Conservation (phyloP, 192 early-diverging fungal species). For the Pilobolus umbonatus region DNA sequence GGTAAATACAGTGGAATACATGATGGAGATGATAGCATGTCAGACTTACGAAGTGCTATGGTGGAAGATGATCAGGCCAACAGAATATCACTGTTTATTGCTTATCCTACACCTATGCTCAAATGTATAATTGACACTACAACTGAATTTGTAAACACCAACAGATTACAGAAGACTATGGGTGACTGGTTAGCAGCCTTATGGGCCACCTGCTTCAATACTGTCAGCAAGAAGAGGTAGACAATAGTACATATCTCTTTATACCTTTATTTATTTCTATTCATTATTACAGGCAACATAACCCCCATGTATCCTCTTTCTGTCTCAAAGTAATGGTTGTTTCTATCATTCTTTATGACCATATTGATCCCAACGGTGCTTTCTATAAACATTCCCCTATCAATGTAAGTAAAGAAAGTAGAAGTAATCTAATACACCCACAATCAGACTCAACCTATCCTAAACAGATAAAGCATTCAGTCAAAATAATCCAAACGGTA, state of each 20-base stretch:
- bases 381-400: slow-evolving; percentile 74
- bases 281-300: slow-evolving; percentile 39
- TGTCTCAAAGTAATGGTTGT: slow-evolving; percentile 85
- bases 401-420: slow-evolving; percentile 66
- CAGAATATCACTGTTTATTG: slow-evolving; percentile 94
- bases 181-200: slow-evolving; percentile 73
- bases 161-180: slow-evolving; percentile 43
- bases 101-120: slow-evolving; percentile 91
- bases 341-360: slow-evolving; percentile 88
- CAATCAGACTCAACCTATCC: too few species aligned
- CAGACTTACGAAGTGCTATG: slow-evolving; percentile 54
- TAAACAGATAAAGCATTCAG: slow-evolving; percentile 32
- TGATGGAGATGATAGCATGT: slow-evolving; percentile 10
- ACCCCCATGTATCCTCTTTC: slow-evolving; percentile 63
- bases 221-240: slow-evolving; percentile 65
- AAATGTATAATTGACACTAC: slow-evolving; percentile 83
- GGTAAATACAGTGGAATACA: slow-evolving; percentile 40
- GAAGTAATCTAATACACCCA: too few species aligned
- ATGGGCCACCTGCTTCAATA: slow-evolving; percentile 72
- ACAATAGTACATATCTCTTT: background rate
- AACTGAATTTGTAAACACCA: slow-evolving; percentile 57
- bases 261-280: background rate
- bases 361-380: slow-evolving; percentile 74
- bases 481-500: slow-evolving; percentile 35
- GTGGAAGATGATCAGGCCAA: slow-evolving; percentile 87